phyloP scores from a whole-genome alignment of 2,329 filamentous ascomycete genomes.

The Neurospora sp. region DNA sequence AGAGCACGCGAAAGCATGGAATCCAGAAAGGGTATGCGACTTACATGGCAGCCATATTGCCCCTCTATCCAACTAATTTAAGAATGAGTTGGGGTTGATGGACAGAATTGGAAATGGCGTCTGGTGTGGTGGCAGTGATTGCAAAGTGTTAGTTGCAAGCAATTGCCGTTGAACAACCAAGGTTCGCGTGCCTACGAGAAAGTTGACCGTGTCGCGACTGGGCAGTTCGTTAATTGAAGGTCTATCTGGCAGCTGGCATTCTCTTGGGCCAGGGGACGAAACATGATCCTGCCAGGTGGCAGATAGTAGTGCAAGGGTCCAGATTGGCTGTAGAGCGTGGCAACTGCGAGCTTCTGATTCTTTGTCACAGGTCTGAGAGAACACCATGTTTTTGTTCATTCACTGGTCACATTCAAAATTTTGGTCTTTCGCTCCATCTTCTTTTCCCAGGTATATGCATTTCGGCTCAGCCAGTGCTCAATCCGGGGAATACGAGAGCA shows the following conservation, averaged over 20 bases:
- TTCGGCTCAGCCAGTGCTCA: no score
- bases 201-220: not conserved
- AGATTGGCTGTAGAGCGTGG: not conserved
- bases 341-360: not conserved
- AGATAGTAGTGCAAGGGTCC: not conserved
- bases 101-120: not conserved
- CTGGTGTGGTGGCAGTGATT: not conserved
- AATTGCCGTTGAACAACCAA: not conserved
- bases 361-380: not conserved
- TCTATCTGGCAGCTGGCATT: not conserved
- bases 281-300: not conserved
- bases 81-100: not conserved
- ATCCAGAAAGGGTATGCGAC: constrained; percentile 1
- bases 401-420: not conserved
- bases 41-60: constrained; percentile 17
- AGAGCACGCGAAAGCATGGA: not conserved
- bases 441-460: not conserved
- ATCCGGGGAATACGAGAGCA: not conserved
- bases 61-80: not conserved
- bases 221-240: not conserved
- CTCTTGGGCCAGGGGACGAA: not conserved
- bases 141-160: not conserved
- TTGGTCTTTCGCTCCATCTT: not conserved
- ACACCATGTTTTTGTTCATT: not conserved
- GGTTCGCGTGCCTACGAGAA: not conserved